phyloP scores from a whole-genome alignment of 495 filamentous ascomycete species.

The Hypoxylon trugodes region DNA sequence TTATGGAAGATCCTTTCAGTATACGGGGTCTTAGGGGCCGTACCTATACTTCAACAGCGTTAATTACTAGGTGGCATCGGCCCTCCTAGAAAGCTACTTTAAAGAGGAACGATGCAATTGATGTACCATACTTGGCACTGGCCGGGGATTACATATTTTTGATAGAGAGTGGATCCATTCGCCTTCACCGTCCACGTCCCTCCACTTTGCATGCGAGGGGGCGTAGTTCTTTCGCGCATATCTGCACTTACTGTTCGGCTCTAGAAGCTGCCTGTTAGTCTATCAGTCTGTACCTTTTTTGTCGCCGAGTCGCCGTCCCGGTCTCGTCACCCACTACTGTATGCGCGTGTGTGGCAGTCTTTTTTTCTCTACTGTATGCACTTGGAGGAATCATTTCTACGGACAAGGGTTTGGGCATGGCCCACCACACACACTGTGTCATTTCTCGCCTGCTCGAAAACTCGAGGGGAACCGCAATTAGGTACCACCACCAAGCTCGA shows the following conservation, averaged over 20 bases:
- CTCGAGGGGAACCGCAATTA: background rate
- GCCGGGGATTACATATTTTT: slow-evolving; percentile 39
- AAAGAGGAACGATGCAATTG: slow-evolving; percentile 41
- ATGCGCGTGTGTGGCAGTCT: slow-evolving; percentile 24
- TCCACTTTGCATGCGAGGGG: slow-evolving; percentile 42
- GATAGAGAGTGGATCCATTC: slow-evolving; percentile 39
- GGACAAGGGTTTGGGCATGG: slow-evolving; percentile 8
- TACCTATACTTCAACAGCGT: slow-evolving; percentile 38
- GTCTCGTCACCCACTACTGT: slow-evolving; percentile 24
- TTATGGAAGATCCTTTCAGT: slow-evolving; percentile 36
- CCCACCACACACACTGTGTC: slow-evolving; percentile 26
- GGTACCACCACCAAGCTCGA: slow-evolving; percentile 11
- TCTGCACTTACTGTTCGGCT: slow-evolving; percentile 43
- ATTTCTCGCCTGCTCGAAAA: slow-evolving; percentile 21
- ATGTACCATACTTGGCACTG: slow-evolving; percentile 42
- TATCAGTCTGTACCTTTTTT: slow-evolving; percentile 1
- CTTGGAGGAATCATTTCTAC: slow-evolving; percentile 21
- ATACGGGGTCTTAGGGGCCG: slow-evolving; percentile 32
- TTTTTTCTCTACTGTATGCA: background rate
- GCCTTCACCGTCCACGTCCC: slow-evolving; percentile 40
- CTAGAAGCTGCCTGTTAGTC: slow-evolving; percentile 27
- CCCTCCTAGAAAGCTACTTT: slow-evolving; percentile 42
- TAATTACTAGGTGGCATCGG: slow-evolving; percentile 43
- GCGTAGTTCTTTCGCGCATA: slow-evolving; percentile 43
- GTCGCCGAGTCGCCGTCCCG: slow-evolving; percentile 17